Evolutionary conservation across 768 basidiomycete species (phyloP).

Genomic region (Boletellus ananas): DNA sequence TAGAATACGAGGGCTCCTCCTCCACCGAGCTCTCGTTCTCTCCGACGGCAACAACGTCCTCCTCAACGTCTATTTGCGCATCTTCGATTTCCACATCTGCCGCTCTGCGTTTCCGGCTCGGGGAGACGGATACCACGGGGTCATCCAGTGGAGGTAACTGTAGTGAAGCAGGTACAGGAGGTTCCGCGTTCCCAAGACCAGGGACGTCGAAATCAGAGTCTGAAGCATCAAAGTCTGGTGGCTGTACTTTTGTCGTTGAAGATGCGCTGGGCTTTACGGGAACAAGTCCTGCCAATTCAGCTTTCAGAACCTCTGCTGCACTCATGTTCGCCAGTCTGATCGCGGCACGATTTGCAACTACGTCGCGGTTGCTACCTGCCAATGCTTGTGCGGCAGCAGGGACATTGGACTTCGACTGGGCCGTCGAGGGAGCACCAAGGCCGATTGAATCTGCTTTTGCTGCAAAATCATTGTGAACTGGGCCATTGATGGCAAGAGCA

Average conservation of each 20-base stretch:
- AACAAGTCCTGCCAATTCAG: constrained; percentile 65
- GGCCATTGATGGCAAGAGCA: constrained; percentile 26
- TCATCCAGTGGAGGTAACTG: constrained; percentile 22
- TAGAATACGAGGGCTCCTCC: constrained; percentile 47
- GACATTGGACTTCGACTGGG: constrained; percentile 53
- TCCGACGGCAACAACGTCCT: constrained; percentile 18
- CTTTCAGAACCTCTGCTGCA: constrained; percentile 91
- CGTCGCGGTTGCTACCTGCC: constrained; percentile 83
- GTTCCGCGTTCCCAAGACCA: constrained; percentile 30
- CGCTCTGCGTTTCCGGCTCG: constrained; percentile 44
- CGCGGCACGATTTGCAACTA: constrained; percentile 84
- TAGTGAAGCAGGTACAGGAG: constrained; percentile 12
- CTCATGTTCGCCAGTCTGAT: constrained; percentile 96
- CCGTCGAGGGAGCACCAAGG: constrained; percentile 58
- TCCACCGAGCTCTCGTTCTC: constrained; percentile 45
- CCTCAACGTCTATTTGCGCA: constrained; percentile 29
- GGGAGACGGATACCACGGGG: constrained; percentile 5
- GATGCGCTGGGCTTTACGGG: constrained; percentile 38
- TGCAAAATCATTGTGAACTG: constrained; percentile 58
- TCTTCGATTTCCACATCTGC: constrained; percentile 43
- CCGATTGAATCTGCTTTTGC: constrained; percentile 77
- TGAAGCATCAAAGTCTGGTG: constrained; percentile 19
- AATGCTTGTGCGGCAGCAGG: constrained; percentile 69
- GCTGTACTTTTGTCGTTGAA: constrained; percentile 34
- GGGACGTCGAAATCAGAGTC: constrained; percentile 35